Base-by-base conservation (phyloP, 257 asterid genomes). In the Solanum pennellii region DNA sequence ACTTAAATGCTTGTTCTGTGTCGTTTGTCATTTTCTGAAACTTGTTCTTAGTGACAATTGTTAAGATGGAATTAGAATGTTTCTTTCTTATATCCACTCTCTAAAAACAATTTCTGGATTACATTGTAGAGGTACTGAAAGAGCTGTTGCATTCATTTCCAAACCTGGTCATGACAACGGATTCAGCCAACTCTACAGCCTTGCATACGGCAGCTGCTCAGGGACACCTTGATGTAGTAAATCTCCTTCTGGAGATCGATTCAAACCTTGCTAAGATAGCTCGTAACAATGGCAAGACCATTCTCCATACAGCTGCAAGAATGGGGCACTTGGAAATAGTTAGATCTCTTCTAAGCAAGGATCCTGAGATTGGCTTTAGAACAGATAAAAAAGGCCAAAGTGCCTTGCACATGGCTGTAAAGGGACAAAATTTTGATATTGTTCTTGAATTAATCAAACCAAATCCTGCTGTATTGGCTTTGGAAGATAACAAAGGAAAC, bases 121-220 rank as follows among this genome's bases (percentile, higher is more conserved):
- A 44, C 83, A 89, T 86, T 91, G 87, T 98, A 97, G 99, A 95
- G 66, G 95, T 97, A 88, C 91, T 97, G 83, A 94, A 91, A 89
- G 98, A 96, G 88, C 93, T 97, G 82, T 89, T 94, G 74, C 90
- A 89, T n/a, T 88, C 88, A 60, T 93, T 94, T 87, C 99, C 99
- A 3, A 94, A 94, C 89, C 93, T 96, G 20, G 94, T 90, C 87
- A 95, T 97, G 99, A 93, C 99, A 13, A 95, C 98, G 29, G 98
- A 96, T 88, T 86, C 94, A 23, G 88, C 95, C 76, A 97, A 97
- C 89, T 94, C 98, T 3, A 97, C 99, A 2, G 96, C 99, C 68
- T 91, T 97, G 68, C 99, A 97, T 87, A 97, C 99, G 39, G 99
- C 99, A 52, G 99, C 98, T 85, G 98, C 98, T 87, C 99, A 96